These are phyloP conservation scores for Fistulinella cinereoalba DNA, from an alignment of 1,284 basidiomycete species.

Conservation along the genomic window DNA sequence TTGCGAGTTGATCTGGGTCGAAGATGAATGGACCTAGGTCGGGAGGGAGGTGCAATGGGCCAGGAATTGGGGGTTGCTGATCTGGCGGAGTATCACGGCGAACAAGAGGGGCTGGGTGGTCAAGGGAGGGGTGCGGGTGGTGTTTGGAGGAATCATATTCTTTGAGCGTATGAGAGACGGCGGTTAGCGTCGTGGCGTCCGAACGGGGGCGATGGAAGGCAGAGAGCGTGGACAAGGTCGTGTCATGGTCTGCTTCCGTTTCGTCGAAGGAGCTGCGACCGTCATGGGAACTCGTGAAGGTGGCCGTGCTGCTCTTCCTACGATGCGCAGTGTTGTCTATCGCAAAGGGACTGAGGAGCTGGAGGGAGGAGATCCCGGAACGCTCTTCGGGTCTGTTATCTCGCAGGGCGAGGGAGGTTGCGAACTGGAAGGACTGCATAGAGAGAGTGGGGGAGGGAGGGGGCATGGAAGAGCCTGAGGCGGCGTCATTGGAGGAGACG, in stretches of 20 bases:
- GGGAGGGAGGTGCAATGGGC: constrained; percentile 54
- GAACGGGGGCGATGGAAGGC: constrained; percentile 39
- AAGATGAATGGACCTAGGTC: constrained; percentile 72
- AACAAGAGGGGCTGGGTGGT: background rate
- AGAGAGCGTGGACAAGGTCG: constrained; percentile 7
- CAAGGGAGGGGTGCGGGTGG: constrained; percentile 4
- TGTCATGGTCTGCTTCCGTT: constrained; percentile 31
- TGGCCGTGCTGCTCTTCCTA: constrained; percentile 48
- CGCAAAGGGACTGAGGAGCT: constrained; percentile 46
- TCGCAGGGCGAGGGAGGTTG: constrained; percentile 59
- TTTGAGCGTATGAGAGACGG: constrained; percentile 39
- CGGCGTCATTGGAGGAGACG: constrained; percentile 40
- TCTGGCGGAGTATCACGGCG: constrained; percentile 1
- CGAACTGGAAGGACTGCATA: constrained; percentile 54
- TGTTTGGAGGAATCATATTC: constrained; percentile 29
- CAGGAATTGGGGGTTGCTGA: constrained; percentile 22
- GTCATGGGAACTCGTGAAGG: constrained; percentile 35
- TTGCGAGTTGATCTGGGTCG: constrained; percentile 76
- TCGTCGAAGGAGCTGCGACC: constrained; percentile 37
- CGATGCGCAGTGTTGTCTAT: constrained; percentile 37
- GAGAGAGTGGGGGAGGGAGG: constrained; percentile 76
- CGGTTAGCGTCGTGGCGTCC: constrained; percentile 37
- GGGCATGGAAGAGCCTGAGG: constrained; percentile 33
- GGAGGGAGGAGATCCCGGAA: constrained; percentile 53
- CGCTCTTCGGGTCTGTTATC: constrained; percentile 67